A percentile compares a stretch with the other conserved stretches of the same genome.
These are phyloP conservation scores for Suillus decipiens DNA, from an alignment of 768 basidiomycete genomes.

Conservation along the genomic window DNA sequence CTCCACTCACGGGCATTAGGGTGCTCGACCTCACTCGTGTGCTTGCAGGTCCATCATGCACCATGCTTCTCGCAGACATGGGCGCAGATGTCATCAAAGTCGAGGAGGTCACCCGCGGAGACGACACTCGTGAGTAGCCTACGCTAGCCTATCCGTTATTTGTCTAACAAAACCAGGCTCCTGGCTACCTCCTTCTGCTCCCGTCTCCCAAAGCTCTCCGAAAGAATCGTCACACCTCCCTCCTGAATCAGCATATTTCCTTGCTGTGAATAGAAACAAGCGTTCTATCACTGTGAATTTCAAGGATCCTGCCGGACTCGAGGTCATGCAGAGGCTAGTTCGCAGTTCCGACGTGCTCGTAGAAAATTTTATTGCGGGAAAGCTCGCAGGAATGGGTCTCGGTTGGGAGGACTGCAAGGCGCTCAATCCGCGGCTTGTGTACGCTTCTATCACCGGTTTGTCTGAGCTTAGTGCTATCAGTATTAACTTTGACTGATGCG, in stretches of 20 bases:
- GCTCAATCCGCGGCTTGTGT: conserved; percentile 81
- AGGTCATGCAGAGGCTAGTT: conserved; percentile 72
- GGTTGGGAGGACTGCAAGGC: conserved; percentile 80
- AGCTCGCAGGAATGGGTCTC: conserved; percentile 81
- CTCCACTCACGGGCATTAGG: conserved; percentile 77
- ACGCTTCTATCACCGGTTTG: conserved; percentile 86
- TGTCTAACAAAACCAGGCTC: conserved; percentile 44
- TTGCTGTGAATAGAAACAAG: conserved; percentile 87
- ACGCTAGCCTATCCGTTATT: conserved; percentile 13
- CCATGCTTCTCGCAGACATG: conserved; percentile 91
- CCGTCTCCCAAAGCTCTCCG: conserved; percentile 49
- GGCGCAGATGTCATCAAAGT: conserved; percentile 95
- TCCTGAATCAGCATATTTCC: conserved; percentile 91
- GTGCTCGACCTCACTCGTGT: conserved; percentile 91
- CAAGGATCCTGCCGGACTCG: conserved; percentile 74
- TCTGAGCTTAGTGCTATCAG: conserved; percentile 12
- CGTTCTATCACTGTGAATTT: conserved; percentile 89
- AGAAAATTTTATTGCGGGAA: conserved; percentile 87
- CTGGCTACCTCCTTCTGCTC: conserved; percentile 66
- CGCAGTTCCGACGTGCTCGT: conserved; percentile 81
- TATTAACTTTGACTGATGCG: conserved; percentile 7
- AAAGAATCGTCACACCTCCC: conserved; percentile 64
- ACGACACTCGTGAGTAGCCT: conserved; percentile 75
- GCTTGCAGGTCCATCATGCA: conserved; percentile 89
- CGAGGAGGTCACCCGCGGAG: conserved; percentile 77